phyloP scores from a whole-genome alignment of 345 rosid species.

The Eucalyptus tenuipes region DNA sequence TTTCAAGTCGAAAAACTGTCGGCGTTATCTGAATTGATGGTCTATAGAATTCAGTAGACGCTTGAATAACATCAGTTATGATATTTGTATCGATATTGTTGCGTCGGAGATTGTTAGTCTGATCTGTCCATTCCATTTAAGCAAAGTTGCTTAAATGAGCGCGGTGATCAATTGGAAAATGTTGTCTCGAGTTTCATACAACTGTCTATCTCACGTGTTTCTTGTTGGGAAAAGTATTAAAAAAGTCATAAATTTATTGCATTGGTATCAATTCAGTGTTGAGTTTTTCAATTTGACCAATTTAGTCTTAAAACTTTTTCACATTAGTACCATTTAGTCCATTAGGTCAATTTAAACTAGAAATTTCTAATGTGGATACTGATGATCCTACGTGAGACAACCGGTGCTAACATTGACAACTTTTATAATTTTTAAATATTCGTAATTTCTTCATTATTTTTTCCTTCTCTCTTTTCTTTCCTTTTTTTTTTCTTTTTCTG shows the following conservation, averaged over 20 bases:
- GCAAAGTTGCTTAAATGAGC: neutral
- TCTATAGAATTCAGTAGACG: neutral
- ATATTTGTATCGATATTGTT: neutral
- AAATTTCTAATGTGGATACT: too few species aligned
- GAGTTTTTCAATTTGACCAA: too few species aligned
- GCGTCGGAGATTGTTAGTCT: neutral
- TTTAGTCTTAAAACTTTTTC: too few species aligned
- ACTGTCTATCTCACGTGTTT: neutral
- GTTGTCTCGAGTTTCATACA: neutral
- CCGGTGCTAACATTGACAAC: accelerated
- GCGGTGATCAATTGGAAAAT: neutral
- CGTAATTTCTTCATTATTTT: too few species aligned
- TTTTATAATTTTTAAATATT: too few species aligned
- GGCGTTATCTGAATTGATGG: constrained; percentile 33
- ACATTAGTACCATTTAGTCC: too few species aligned
- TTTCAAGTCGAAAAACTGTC: constrained; percentile 45
- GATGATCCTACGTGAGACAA: too few species aligned
- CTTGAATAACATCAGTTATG: neutral
- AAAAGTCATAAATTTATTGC: too few species aligned
- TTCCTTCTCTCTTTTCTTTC: too few species aligned
- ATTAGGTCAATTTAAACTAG: too few species aligned
- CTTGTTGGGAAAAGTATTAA: too few species aligned
- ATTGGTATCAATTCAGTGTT: accelerated
- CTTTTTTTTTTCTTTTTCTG: too few species aligned
- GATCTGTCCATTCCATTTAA: neutral